phyloP scores from a whole-genome alignment of 2,329 filamentous ascomycete genomes.

The Calonectria crousiana region DNA sequence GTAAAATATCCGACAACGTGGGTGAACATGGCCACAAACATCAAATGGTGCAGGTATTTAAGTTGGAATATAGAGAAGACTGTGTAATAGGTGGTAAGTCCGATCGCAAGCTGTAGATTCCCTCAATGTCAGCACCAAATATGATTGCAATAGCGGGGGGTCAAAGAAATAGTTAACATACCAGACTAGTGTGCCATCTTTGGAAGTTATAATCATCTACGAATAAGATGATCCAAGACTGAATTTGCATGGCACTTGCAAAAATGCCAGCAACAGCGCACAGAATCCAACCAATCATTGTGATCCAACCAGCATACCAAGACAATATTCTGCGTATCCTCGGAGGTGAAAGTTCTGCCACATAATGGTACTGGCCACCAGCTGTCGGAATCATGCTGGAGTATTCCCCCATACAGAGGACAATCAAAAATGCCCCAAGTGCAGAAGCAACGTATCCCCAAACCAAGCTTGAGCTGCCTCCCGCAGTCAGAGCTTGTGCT shows the following conservation, averaged over 20 bases:
- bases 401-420: not conserved
- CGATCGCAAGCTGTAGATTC: not conserved
- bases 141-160: too few relatives aligned
- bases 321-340: not conserved
- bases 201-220: not conserved
- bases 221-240: conserved; percentile 8
- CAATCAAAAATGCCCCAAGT: not conserved
- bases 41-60: conserved; percentile 6
- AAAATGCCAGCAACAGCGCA: conserved; percentile 6
- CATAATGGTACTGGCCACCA: conserved; percentile 17
- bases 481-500: conserved; percentile 11
- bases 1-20: conserved; percentile 8
- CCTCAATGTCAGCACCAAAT: not conserved
- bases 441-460: conserved; percentile 19
- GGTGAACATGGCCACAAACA: conserved; percentile 6
- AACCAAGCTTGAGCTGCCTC: conserved; percentile 24
- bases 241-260: conserved; percentile 13
- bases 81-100: not conserved
- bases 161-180: not conserved
- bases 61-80: not conserved
- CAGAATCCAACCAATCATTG: conserved; percentile 13
- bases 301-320: conserved; percentile 17
- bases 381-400: conserved; percentile 9
- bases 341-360: not conserved
- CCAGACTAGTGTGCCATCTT: conserved; percentile 16